A percentile compares a stretch with the other conserved stretches of the same genome.
These are phyloP conservation scores for Lepidium didymum DNA, from an alignment of 345 rosid species.

Conservation along the genomic window DNA sequence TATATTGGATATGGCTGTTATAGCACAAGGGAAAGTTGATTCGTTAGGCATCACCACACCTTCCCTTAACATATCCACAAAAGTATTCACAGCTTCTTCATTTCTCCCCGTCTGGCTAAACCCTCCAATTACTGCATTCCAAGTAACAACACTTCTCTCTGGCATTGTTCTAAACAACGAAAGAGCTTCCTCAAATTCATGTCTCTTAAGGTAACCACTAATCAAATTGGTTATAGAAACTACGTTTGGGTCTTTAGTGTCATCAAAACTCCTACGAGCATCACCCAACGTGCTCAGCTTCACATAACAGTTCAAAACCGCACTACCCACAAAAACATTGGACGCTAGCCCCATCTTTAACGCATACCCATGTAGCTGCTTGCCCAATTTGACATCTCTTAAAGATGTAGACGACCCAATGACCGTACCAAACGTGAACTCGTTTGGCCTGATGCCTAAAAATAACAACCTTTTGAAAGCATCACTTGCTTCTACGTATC, in stretches of 20 bases:
- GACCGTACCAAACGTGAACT: conserved; percentile 66
- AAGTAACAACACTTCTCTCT: conserved; percentile 60
- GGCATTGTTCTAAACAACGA: conserved; percentile 49
- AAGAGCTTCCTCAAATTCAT: conserved; percentile 41
- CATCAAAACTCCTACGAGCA: conserved; percentile 51
- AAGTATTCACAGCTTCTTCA: conserved; percentile 70
- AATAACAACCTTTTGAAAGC: conserved; percentile 47
- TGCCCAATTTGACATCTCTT: conserved; percentile 39
- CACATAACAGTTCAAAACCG: conserved; percentile 50
- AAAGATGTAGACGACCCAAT: conserved; percentile 43
- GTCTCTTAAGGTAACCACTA: conserved; percentile 49
- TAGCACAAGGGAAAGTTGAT: conserved; percentile 50
- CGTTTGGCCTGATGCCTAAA: conserved; percentile 51
- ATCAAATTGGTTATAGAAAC: conserved; percentile 61
- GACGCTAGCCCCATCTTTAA: conserved; percentile 53
- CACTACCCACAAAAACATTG: conserved; percentile 67
- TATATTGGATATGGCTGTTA: conserved; percentile 58
- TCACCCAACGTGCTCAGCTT: conserved; percentile 49
- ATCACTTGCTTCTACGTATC: conserved; percentile 37
- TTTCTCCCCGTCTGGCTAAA: conserved; percentile 66
- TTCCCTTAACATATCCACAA: conserved; percentile 59
- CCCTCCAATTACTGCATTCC: conserved; percentile 81
- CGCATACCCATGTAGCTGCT: conserved; percentile 58
- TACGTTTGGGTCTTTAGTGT: conserved; percentile 53
- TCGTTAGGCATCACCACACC: conserved; percentile 44